Evolutionary conservation across 805 yeast species (phyloP), one percentile per base, ranked within the genome.

Genomic region (Candida verbasci): DNA sequence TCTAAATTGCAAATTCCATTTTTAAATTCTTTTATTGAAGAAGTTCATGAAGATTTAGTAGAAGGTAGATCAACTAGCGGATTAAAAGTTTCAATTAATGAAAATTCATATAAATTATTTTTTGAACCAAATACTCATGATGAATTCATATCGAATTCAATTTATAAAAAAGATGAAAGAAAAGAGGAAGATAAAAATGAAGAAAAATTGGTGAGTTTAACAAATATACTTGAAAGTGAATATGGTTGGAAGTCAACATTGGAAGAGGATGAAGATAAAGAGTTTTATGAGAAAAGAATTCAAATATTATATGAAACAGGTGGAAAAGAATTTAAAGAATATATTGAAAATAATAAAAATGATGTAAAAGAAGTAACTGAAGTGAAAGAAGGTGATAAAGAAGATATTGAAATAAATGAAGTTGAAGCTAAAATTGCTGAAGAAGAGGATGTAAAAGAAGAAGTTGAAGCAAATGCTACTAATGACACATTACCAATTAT

Each of bases 121-220:
- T 88, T 91, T 54, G 95, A 86, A 53, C 72, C 82, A 4, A 80
- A 73, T 5, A 77, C 95, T 0, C 77, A 73, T 45, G 98, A 93
- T 62, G 82, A 80, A 44, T 87, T 84, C 49, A 73, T 86, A 2
- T 70, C 94, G 34, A 71, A 69, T 42, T 62, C 80, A 1, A 64
- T 76, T 12, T 78, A 68, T 42, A 67, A 57, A 36, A 66, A 59
- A 21, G 39, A 49, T 2, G 65, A 56, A n/a, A n/a, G n/a, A n/a
- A n/a, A n/a, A n/a, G n/a, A n/a, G n/a, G n/a, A n/a, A n/a, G n/a
- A n/a, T 12, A 35, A 50, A 6, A 50, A 41, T n/a, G 56, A 48
- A 7, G 67, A 60, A 15, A 68, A 60, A 44, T 44, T 55, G 6
- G 49, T 56, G 3, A 45, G 55, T 9, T 56, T 77, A 32, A 50